Conservation (phyloP, 23 red algal genomes). For the Gracilaria domingensis region DNA sequence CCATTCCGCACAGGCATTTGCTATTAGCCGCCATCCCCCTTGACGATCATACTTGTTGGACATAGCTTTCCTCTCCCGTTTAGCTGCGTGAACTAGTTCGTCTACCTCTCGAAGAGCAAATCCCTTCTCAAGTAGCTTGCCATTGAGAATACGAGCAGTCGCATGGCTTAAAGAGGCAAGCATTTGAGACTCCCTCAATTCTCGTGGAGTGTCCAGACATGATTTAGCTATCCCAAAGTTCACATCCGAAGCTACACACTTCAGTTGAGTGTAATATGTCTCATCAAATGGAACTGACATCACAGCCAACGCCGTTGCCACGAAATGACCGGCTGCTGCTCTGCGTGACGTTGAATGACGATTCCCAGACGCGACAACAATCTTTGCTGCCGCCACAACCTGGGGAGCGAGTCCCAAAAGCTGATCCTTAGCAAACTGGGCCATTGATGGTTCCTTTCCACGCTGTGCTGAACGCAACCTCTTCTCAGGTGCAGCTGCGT, state of each 20-base stretch:
- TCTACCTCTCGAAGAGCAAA: conserved; percentile 35
- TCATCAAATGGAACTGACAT: conserved; percentile 35
- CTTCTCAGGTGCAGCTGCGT: not conserved
- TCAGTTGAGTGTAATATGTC: conserved; percentile 4
- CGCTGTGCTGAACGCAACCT: too few species aligned
- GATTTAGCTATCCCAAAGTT: not conserved
- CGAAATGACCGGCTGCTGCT: conserved; percentile 75
- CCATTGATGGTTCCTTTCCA: not conserved
- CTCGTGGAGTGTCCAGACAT: not conserved
- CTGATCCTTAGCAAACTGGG: conserved; percentile 47
- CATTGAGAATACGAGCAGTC: conserved; percentile 27
- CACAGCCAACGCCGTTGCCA: conserved; percentile 37
- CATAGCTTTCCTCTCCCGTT: conserved; percentile 6
- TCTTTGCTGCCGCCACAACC: conserved; percentile 35
- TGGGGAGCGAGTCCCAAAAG: conserved; percentile 42
- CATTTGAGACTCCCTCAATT: conserved; percentile 8
- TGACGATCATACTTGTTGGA: not conserved
- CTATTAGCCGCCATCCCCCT: conserved; percentile 3
- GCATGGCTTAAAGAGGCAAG: conserved; percentile 61
- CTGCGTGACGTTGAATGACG: not conserved
- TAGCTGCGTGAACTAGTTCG: conserved; percentile 18
- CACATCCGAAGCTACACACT: conserved; percentile 25
- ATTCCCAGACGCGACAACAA: conserved; percentile 21
- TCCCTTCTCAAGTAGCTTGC: not conserved
- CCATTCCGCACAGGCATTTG: conserved; percentile 71